Base-by-base conservation (phyloP, 2,329 filamentous ascomycete genomes). In the Hypoxylon sp. region DNA sequence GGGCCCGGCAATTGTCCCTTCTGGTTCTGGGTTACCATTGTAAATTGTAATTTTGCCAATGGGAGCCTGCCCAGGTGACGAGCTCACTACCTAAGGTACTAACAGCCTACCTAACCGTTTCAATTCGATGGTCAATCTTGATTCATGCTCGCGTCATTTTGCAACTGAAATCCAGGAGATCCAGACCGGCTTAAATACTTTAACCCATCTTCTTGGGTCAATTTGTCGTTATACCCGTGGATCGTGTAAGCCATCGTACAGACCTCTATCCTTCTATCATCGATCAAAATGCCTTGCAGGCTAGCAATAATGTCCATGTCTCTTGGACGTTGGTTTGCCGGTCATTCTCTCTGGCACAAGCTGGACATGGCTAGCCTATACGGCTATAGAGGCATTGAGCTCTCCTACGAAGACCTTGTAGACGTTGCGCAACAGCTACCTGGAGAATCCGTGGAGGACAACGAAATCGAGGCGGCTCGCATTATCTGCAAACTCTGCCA, bases 241-340 rank as follows among this genome's bases (percentile, higher is more conserved):
- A 21, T 12, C 8, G 32, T 34, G 32, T 43, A 32, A 27, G 58
- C 37, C 12, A 55, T 46, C 48, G 27, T 27, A 16, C 32, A 23
- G 1, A 23, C 5, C 4, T 37, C 21, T 19, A 12, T 2, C 21
- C 25, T 11, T 9, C 19, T 48, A 48, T 45, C 23, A 41, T 57
- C 32, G 27, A 27, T 16, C 71, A 79, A 63, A 29, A 86, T 86
- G 84, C 75, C 83, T 67, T 88, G 83, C 76, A 84, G 83, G 69
- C 85, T 90, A 69, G 90, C 85, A 39, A 94, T 95, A 74, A 89
- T 89, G 62, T 91, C 90, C 67, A 92, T 94, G 84, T 94, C 91
- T 51, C 84, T 95, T 1, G 91, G 92, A 43, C 88, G 90, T 43
- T 88, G 88, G 72, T 83, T 76, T 34, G 90, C 90, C 74, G 87